Conservation (phyloP, 257 asterid genomes). For the Lycium ferocissimum region DNA sequence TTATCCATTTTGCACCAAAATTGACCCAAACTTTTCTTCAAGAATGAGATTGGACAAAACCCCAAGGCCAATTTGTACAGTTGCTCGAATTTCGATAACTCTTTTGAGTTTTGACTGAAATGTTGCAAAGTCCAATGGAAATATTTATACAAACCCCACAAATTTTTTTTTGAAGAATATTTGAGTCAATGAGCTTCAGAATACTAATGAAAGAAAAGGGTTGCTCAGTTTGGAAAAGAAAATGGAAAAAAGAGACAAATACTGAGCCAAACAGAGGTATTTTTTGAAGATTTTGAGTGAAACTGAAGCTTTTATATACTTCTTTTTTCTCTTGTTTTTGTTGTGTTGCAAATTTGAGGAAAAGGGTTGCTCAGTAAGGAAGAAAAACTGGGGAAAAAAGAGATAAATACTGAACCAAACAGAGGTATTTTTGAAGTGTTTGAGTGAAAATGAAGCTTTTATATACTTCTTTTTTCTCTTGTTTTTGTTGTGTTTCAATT, state of each 20-base stretch:
- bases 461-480: not conserved
- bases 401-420: not conserved
- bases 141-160: not conserved
- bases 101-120: not conserved
- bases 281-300: not conserved
- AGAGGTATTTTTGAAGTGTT: not conserved
- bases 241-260: too few relatives aligned
- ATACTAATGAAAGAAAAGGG: not conserved
- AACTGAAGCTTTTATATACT: constrained; percentile 18
- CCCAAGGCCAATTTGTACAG: constrained; percentile 3
- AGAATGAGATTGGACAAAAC: not conserved
- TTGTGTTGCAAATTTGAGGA: too few relatives aligned
- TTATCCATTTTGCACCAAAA: constrained; percentile 38
- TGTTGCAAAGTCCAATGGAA: not conserved
- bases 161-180: too few relatives aligned
- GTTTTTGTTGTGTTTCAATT: too few relatives aligned
- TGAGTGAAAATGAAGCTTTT: constrained; percentile 12
- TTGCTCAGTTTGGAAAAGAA: too few relatives aligned
- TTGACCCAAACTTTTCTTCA: not conserved
- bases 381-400: not conserved
- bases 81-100: not conserved
- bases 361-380: too few relatives aligned
- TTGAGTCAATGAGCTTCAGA: not conserved
- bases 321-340: not conserved
- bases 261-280: too few relatives aligned